A percentile compares a stretch with the other conserved stretches of the same genome.
Conservation (phyloP, 1,139 yeast genomes). For the Candida dubliniensis region DNA sequence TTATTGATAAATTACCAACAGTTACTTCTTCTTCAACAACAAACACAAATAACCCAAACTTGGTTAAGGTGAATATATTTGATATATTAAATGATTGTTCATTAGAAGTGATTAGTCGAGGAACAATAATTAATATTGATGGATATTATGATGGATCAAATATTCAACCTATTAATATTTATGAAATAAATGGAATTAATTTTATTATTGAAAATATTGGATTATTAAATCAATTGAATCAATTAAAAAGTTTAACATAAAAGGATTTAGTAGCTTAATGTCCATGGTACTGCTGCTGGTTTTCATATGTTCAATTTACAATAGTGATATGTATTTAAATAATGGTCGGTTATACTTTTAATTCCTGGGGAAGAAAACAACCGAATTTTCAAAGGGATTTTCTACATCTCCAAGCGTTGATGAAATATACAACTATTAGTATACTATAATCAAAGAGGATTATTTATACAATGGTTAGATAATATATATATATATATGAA, state of each 20-base stretch:
- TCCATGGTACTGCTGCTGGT: too few species aligned
- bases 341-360: too few species aligned
- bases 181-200: constrained; percentile 11
- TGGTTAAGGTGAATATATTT: constrained; percentile 9
- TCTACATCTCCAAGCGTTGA: too few species aligned
- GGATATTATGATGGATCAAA: constrained; percentile 20
- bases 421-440: too few species aligned
- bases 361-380: too few species aligned
- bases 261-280: not conserved
- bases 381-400: too few species aligned
- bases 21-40: not conserved
- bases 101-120: constrained; percentile 11
- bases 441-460: too few species aligned
- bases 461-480: too few species aligned
- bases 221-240: not conserved
- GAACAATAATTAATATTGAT: constrained; percentile 19
- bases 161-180: constrained; percentile 8
- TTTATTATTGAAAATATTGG: constrained; percentile 8
- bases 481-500: too few species aligned
- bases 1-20: constrained; percentile 15
- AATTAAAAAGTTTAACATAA: not conserved
- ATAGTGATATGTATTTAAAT: too few species aligned
- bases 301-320: too few species aligned
- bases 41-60: not conserved
- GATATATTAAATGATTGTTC: constrained; percentile 12